A percentile compares a stretch with the other conserved stretches of the same genome.
Conservation (phyloP, 164 flowering plant species). For the Sedum album region DNA sequence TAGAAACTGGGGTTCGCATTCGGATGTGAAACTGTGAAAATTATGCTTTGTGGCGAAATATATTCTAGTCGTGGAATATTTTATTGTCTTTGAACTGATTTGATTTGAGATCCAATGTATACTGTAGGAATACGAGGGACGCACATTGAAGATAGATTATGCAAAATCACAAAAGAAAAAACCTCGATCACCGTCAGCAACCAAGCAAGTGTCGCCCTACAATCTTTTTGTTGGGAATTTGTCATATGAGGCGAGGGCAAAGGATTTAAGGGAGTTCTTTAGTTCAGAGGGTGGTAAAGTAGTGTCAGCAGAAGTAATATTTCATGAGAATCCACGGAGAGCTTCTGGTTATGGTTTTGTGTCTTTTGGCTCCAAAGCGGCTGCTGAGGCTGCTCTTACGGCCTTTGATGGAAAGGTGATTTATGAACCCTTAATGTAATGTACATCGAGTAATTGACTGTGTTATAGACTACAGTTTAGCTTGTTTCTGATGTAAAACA, state of each 20-base stretch:
- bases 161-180: slow-evolving; percentile 42
- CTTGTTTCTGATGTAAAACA: background rate
- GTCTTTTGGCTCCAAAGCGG: slow-evolving; percentile 46
- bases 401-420: slow-evolving; percentile 70
- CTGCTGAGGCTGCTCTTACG: slow-evolving; percentile 56
- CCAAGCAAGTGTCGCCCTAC: slow-evolving; percentile 28
- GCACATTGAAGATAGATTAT: slow-evolving; percentile 45
- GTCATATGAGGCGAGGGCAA: slow-evolving; percentile 47
- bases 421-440: slow-evolving; percentile 1
- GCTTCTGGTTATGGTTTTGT: slow-evolving; percentile 83
- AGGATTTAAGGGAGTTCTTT: slow-evolving; percentile 63
- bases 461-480: background rate
- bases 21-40: background rate
- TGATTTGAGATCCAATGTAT: background rate
- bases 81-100: slow-evolving; percentile 4
- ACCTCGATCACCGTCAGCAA: slow-evolving; percentile 18
- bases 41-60: background rate
- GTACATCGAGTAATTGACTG: background rate
- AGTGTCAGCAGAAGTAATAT: slow-evolving; percentile 54
- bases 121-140: slow-evolving; percentile 57
- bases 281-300: slow-evolving; percentile 26
- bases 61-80: background rate
- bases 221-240: slow-evolving; percentile 70
- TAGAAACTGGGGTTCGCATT: background rate
- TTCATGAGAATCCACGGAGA: slow-evolving; percentile 48